phyloP scores from a whole-genome alignment of 768 basidiomycete genomes.

The Mycena maculata region DNA sequence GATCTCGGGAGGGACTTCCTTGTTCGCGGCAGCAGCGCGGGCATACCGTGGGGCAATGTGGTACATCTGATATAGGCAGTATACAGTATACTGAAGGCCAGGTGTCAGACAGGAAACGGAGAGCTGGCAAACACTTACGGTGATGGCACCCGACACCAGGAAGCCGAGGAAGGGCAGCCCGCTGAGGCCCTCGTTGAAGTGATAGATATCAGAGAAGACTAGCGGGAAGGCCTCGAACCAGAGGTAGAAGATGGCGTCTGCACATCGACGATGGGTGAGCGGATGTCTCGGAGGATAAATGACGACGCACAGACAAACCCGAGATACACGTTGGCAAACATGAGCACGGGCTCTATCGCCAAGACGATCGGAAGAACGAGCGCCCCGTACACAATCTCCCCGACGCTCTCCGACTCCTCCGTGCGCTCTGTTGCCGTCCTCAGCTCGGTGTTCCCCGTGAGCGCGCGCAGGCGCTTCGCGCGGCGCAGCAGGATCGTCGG shows the following conservation, averaged over 20 bases:
- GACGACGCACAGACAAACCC: conserved; percentile 38
- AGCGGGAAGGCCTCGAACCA: conserved; percentile 50
- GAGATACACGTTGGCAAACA: conserved; percentile 44
- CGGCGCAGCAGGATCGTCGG: conserved; percentile 45
- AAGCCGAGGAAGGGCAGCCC: conserved; percentile 47
- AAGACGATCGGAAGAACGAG: conserved; percentile 45
- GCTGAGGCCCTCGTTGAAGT: conserved; percentile 45
- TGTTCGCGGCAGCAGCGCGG: conserved; percentile 18
- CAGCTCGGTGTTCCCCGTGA: conserved; percentile 42
- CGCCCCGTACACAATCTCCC: conserved; percentile 36
- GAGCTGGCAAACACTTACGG: background rate
- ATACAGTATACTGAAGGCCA: conserved; percentile 28
- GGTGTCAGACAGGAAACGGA: background rate
- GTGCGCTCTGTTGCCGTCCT: conserved; percentile 42
- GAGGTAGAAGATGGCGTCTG: conserved; percentile 44
- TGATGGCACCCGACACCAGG: conserved; percentile 31
- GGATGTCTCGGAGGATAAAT: no score
- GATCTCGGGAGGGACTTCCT: conserved; percentile 39
- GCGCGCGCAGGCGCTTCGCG: conserved; percentile 43
- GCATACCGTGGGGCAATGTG: conserved; percentile 34
- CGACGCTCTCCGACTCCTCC: conserved; percentile 23
- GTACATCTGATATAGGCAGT: conserved; percentile 36
- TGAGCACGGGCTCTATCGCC: conserved; percentile 44
- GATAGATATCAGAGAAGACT: conserved; percentile 47
- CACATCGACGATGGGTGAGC: background rate